Evolutionary conservation across 1,284 basidiomycete genomes (phyloP), one percentile per base, ranked within the genome.

Genomic region (Ceratobasidium sp.): DNA sequence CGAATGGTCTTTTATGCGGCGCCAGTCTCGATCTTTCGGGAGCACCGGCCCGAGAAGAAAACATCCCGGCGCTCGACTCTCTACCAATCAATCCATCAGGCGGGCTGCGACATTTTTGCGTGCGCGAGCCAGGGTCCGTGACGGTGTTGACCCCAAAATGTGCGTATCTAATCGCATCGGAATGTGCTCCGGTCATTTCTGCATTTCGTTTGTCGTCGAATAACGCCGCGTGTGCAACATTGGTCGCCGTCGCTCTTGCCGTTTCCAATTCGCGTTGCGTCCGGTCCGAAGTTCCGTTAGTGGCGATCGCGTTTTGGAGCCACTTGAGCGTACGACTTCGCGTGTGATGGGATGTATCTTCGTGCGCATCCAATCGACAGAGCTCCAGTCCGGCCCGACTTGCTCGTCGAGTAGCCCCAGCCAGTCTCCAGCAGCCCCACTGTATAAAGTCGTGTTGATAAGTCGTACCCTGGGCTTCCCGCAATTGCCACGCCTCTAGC

Each of bases 11-110:
- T 55, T 45, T 69, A 57, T 69, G 65, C 53, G 71, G 67, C 74
- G 75, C 74, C 72, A 73, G 76, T 30, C 52, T 60, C 39, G 34
- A 58, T 26, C 16, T 6, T 14, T 36, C 62, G 48, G 62, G 2
- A 16, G 30, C 5, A 41, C 50, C 65, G 65, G 65, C n/a, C 65
- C 65, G 65, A 53, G 34, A 1, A n/a, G 43, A 45, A 3, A 45
- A 45, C 43, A 5, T 39, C 36, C 36, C 36, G 14, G 36, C 18
- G 43, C 10, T 45, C 43, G 43, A 45, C 10, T 45, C 10, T 45
- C 43, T 18, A n/a, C 10, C 43, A 9, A 45, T 45, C 43, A 45
- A 45, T 45, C 43, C 43, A 45, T 45, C 43, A 45, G 43, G 43
- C 18, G 52, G 28, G 62, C 64, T 58, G 65, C 65, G 65, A 21